These are phyloP conservation scores for Echium plantagineum DNA, from an alignment of 257 asterid genomes.

Conservation along the genomic window DNA sequence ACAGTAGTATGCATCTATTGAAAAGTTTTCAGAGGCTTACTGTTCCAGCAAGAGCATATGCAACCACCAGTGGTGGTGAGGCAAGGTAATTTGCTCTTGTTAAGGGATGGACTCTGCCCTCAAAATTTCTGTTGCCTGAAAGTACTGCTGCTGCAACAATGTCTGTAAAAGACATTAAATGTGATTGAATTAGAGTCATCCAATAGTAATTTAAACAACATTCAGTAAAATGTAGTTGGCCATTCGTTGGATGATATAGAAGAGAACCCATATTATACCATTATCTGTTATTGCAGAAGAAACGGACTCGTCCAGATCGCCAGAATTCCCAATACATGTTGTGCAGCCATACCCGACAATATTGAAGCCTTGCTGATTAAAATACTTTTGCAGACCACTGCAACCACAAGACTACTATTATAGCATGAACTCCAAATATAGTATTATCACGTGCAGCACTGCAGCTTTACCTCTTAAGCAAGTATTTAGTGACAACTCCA, in stretches of 20 bases:
- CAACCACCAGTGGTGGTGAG: constrained; percentile 96
- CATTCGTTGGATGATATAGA: background rate
- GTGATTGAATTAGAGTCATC: constrained; percentile 1
- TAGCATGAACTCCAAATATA: background rate
- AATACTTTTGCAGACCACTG: constrained; percentile 75
- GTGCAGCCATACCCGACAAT: constrained; percentile 96
- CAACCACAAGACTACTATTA: constrained; percentile 14
- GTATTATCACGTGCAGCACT: background rate
- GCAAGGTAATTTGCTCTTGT: constrained; percentile 97
- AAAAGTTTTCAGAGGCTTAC: constrained; percentile 27
- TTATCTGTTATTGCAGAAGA: constrained; percentile 77
- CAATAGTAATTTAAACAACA: background rate
- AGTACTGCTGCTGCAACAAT: constrained; percentile 96
- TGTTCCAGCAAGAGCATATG: constrained; percentile 98
- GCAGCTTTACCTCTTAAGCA: constrained; percentile 54
- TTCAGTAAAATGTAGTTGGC: background rate
- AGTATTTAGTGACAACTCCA: constrained; percentile 82
- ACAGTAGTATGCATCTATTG: background rate
- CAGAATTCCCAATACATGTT: constrained; percentile 91
- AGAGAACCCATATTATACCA: constrained; percentile 26
- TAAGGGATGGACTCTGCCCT: constrained; percentile 93
- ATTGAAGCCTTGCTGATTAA: constrained; percentile 85
- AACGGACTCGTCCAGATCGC: constrained; percentile 81
- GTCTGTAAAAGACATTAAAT: constrained; percentile 35
- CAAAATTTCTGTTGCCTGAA: constrained; percentile 90